These are phyloP conservation scores for Coemansia umbellata DNA, from an alignment of 192 early-diverging fungal species.

Conservation along the genomic window DNA sequence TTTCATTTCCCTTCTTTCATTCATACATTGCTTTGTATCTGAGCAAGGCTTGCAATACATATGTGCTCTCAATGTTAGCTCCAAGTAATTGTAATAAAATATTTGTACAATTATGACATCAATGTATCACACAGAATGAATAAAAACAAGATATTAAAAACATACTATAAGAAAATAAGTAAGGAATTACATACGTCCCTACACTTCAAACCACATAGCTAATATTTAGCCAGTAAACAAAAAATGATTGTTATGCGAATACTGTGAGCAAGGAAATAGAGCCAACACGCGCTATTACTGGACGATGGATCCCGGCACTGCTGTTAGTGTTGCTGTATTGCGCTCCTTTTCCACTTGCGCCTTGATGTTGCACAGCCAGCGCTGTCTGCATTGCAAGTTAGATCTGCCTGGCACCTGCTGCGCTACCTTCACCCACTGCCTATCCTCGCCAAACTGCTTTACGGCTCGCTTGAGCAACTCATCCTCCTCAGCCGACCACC, in stretches of 20 bases:
- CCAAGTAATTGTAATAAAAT: not conserved
- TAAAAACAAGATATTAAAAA: not conserved
- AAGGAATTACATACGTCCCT: not conserved
- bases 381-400: constrained; percentile 49
- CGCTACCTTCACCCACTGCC: constrained; percentile 51
- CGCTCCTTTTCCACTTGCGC: constrained; percentile 46
- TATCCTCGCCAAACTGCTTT: constrained; percentile 45
- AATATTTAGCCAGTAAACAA: too few relatives aligned
- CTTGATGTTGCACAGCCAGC: constrained; percentile 53
- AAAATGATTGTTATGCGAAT: too few relatives aligned
- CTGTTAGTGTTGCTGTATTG: constrained; percentile 5
- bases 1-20: too few relatives aligned
- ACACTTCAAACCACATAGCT: too few relatives aligned
- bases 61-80: not conserved
- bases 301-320: too few relatives aligned
- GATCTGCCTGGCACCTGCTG: constrained; percentile 47
- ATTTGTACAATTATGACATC: not conserved
- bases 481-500: constrained; percentile 43
- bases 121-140: not conserved
- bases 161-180: not conserved
- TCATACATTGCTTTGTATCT: not conserved
- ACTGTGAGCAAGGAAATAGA: too few relatives aligned
- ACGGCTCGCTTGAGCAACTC: constrained; percentile 38
- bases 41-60: not conserved
- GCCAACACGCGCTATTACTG: too few relatives aligned